phyloP scores from a whole-genome alignment of 257 asterid species.

The Nicotiana obtusifolia region DNA sequence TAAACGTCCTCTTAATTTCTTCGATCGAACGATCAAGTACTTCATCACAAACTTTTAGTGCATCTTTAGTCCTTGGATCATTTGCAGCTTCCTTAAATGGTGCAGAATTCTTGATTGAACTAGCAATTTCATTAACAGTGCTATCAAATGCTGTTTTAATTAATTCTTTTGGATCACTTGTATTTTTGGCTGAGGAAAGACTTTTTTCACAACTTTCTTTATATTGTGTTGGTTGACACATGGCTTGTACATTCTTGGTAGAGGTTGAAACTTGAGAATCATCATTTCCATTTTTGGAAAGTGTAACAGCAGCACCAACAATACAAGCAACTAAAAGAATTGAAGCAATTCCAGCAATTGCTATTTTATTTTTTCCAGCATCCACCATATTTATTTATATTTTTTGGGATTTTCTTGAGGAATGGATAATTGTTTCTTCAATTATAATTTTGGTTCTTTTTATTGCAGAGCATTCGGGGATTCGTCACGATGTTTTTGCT shows the following conservation, averaged over 20 bases:
- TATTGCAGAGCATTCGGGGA: slow-evolving; percentile 2
- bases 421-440: not conserved
- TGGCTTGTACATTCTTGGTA: slow-evolving; percentile 1
- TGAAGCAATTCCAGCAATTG: slow-evolving; percentile 21
- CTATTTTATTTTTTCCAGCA: not conserved
- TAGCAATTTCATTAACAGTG: not conserved
- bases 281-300: not conserved
- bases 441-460: not conserved
- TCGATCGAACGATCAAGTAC: slow-evolving; percentile 13
- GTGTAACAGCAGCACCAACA: slow-evolving; percentile 16
- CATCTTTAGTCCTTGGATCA: slow-evolving; percentile 24
- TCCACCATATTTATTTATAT: not conserved
- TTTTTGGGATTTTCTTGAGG: not conserved
- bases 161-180: slow-evolving; percentile 17
- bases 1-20: slow-evolving; percentile 15
- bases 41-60: slow-evolving; percentile 20
- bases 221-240: slow-evolving; percentile 23
- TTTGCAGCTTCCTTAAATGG: slow-evolving; percentile 14
- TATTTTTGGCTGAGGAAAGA: slow-evolving; percentile 19
- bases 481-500: not conserved
- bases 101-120: slow-evolving; percentile 12
- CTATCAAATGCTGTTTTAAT: slow-evolving; percentile 14
- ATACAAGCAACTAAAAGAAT: slow-evolving; percentile 24
- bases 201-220: slow-evolving; percentile 16
- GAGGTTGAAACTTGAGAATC: not conserved